Base-by-base conservation (phyloP, 2,329 filamentous ascomycete species). In the Nemania diffusa region DNA sequence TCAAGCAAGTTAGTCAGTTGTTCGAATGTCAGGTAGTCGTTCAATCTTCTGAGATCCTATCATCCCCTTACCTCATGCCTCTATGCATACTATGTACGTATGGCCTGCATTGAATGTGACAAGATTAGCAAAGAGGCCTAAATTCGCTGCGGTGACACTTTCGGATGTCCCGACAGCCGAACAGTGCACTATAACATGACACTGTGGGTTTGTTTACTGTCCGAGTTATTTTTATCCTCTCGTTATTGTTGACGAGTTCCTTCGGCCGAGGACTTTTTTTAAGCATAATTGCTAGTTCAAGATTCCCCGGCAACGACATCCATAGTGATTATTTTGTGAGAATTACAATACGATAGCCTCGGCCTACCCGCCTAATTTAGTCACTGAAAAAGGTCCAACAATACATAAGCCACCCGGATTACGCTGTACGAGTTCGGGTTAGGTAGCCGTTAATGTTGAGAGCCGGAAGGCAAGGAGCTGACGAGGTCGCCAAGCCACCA, bases 151-250 rank as follows among this genome's bases (percentile, higher is more conserved):
- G 6, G 13, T 20, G 15, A 44, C n/a, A 17, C 50, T 55, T 24
- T 58, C 64, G 64, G 64, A 20, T 44, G 50, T 51, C 2, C 64
- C 60, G 57, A 60, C 11, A 11, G 13, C n/a, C 20, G 50, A 32
- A 67, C 65, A 46, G 65, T 67, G 65, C 40, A n/a, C 11, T 4
- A 17, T n/a, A 2, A 17, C 1, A 8, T 3, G 17, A 6, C 44
- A 67, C 65, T 64, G 61, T 64, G 42, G 17, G 2, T 15, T 26
- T 20, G 17, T 58, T 34, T 53, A 64, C 59, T 64, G 50, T 67
- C 55, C 29, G 20, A 22, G 26, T 46, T 64, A 64, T 64, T 64
- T 64, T 53, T 64, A 51, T 58, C 53, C 1, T 32, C 53, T 50
- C 8, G n/a, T 57, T 51, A 2, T n/a, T 29, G 15, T 27, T 51